A percentile compares a stretch with the other conserved stretches of the same genome.
Conservation (phyloP, 2,329 filamentous ascomycete species). For the Fonsecaea multimorphosa region DNA sequence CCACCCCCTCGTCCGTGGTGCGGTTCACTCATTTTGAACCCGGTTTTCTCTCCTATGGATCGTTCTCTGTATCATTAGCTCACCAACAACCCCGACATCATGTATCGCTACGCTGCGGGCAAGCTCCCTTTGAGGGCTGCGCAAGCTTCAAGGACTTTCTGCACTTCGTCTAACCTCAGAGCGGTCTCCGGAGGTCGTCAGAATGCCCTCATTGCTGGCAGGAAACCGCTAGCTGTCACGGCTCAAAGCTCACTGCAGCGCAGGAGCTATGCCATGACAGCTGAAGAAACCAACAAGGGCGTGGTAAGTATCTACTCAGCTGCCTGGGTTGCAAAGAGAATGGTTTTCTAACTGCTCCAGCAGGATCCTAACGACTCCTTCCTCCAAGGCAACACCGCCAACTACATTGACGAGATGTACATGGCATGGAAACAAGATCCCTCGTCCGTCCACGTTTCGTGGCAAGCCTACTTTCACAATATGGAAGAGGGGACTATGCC, state of each 20-base stretch:
- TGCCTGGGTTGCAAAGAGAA: neutral
- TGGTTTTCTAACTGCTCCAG: slow-evolving; percentile 13
- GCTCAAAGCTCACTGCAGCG: slow-evolving; percentile 48
- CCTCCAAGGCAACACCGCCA: slow-evolving; percentile 93
- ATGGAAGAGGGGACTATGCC: slow-evolving; percentile 99
- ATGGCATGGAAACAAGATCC: slow-evolving; percentile 95
- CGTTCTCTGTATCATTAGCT: slow-evolving; percentile 34
- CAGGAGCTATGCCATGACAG: slow-evolving; percentile 64
- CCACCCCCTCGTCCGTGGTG: slow-evolving; percentile 25
- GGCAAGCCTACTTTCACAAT: slow-evolving; percentile 99
- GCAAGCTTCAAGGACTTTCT: slow-evolving; percentile 30
- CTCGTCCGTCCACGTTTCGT: slow-evolving; percentile 92
- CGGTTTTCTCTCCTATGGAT: slow-evolving; percentile 33
- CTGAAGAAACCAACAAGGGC: slow-evolving; percentile 64
- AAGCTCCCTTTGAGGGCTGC: slow-evolving; percentile 33
- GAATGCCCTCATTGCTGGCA: slow-evolving; percentile 43
- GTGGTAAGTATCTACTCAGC: slow-evolving; percentile 58
- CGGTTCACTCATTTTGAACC: slow-evolving; percentile 15
- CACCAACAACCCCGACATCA: slow-evolving; percentile 16
- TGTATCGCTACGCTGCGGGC: slow-evolving; percentile 35
- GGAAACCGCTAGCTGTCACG: slow-evolving; percentile 53
- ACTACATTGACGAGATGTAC: slow-evolving; percentile 99
- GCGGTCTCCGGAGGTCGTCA: slow-evolving; percentile 20
- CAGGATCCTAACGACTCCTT: slow-evolving; percentile 93
- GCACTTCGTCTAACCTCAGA: slow-evolving; percentile 22